Percentiles rank a stretch among this genome's conserved stretches.
These are phyloP conservation scores for Tetrapisispora nanseiensis DNA, from an alignment of 805 yeast species.

Conservation along the genomic window DNA sequence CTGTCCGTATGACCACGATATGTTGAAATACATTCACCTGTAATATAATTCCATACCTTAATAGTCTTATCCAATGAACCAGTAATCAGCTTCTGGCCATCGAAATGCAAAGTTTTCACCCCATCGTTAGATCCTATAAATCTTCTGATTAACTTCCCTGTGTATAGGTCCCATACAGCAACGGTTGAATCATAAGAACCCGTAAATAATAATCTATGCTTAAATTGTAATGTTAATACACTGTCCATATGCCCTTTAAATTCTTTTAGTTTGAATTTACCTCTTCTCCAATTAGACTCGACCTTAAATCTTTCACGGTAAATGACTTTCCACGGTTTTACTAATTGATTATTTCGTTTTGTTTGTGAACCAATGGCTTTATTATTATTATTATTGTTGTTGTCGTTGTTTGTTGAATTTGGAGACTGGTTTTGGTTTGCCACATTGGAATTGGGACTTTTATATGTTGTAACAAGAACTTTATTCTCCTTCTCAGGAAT, in stretches of 20 bases:
- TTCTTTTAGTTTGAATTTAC: slow-evolving; percentile 50
- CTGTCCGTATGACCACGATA: slow-evolving; percentile 87
- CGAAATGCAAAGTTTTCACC: slow-evolving; percentile 76
- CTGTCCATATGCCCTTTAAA: slow-evolving; percentile 83
- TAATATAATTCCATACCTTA: slow-evolving; percentile 90
- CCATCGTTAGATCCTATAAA: slow-evolving; percentile 84
- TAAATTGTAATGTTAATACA: slow-evolving; percentile 78
- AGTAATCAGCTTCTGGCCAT: slow-evolving; percentile 79
- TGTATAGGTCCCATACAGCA: slow-evolving; percentile 84
- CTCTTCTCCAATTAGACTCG: slow-evolving; percentile 92
- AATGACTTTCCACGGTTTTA: slow-evolving; percentile 92
- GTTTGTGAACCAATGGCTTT: background rate
- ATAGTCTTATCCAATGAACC: slow-evolving; percentile 89
- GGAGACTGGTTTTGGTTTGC: background rate
- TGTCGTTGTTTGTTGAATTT: no score
- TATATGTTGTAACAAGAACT: background rate
- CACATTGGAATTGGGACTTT: background rate
- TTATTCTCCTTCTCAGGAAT: slow-evolving; percentile 5
- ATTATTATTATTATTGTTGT: background rate
- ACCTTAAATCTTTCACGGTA: slow-evolving; percentile 84
- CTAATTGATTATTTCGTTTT: slow-evolving; percentile 13
- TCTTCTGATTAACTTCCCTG: slow-evolving; percentile 69
- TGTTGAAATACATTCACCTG: slow-evolving; percentile 90
- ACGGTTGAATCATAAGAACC: slow-evolving; percentile 89
- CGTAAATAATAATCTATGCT: slow-evolving; percentile 69